A percentile compares a stretch with the other conserved stretches of the same genome.
Evolutionary conservation across 257 asterid species (phyloP).

Genomic region (Ajuga chamaepitys): DNA sequence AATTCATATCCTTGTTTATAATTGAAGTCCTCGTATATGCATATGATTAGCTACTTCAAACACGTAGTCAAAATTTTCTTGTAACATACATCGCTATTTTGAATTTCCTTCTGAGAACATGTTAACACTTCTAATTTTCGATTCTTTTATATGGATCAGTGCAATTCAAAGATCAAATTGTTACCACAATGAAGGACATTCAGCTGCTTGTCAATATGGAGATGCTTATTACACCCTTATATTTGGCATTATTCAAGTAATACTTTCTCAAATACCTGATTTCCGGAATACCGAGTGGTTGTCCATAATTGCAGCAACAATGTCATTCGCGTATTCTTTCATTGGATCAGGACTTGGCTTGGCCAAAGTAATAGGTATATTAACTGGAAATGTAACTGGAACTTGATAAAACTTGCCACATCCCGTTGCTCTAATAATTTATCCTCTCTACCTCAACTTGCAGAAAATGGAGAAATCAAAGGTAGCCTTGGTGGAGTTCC

Average conservation of each 20-base stretch:
- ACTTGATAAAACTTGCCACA: background rate
- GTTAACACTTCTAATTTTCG: background rate
- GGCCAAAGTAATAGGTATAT: conserved; percentile 57
- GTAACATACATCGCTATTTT: background rate
- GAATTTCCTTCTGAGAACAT: background rate
- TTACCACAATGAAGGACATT: conserved; percentile 49
- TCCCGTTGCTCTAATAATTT: background rate
- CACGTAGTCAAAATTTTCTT: background rate
- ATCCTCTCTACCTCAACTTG: background rate
- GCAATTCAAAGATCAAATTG: conserved; percentile 67
- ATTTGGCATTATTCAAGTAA: conserved; percentile 50
- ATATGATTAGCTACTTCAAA: background rate
- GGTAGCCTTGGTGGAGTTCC: conserved; percentile 57
- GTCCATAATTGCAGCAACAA: conserved; percentile 56
- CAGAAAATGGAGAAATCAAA: conserved; percentile 59
- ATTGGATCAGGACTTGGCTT: conserved; percentile 66
- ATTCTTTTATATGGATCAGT: conserved; percentile 25
- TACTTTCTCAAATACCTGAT: conserved; percentile 60
- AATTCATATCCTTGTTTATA: background rate
- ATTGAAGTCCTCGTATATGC: background rate
- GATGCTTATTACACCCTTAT: conserved; percentile 33
- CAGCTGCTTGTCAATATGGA: conserved; percentile 33
- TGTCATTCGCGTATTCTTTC: conserved; percentile 60
- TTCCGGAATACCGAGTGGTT: conserved; percentile 57
- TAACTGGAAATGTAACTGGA: background rate